Evolutionary conservation across 192 early-diverging fungal species (phyloP).

Genomic region (Pilobolus umbonatus): DNA sequence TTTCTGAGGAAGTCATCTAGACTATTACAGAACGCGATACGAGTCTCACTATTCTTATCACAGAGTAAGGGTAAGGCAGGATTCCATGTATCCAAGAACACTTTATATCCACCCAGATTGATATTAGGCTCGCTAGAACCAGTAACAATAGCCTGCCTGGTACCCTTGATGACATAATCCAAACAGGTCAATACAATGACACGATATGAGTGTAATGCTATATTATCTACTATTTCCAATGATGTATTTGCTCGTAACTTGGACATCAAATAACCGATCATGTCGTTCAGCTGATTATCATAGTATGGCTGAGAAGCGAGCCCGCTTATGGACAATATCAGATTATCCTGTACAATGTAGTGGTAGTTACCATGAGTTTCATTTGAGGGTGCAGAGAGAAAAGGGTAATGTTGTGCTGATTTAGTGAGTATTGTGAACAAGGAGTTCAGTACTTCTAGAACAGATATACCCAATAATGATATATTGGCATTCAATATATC

Average conservation of each 20-base stretch:
- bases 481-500: constrained; percentile 38
- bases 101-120: neutral
- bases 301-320: constrained; percentile 53
- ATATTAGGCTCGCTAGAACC: neutral
- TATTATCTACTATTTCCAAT: constrained; percentile 31
- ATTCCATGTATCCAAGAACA: constrained; percentile 13
- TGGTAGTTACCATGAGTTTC: neutral
- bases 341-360: constrained; percentile 11
- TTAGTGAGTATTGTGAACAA: constrained; percentile 38
- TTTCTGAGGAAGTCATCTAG: neutral
- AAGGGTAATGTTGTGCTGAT: constrained; percentile 14
- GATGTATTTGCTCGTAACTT: constrained; percentile 33
- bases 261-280: constrained; percentile 44
- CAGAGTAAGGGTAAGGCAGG: constrained; percentile 20
- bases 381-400: neutral
- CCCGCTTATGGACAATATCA: constrained; percentile 28
- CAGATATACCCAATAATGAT: constrained; percentile 43
- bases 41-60: constrained; percentile 7
- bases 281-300: constrained; percentile 50
- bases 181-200: constrained; percentile 41
- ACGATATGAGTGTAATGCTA: constrained; percentile 34
- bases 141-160: neutral
- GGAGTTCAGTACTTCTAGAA: constrained; percentile 48
- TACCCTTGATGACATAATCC: neutral
- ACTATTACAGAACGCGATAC: constrained; percentile 24